Evolutionary conservation across 1,284 basidiomycete genomes (phyloP).

Genomic region (Golubevia pallescens): DNA sequence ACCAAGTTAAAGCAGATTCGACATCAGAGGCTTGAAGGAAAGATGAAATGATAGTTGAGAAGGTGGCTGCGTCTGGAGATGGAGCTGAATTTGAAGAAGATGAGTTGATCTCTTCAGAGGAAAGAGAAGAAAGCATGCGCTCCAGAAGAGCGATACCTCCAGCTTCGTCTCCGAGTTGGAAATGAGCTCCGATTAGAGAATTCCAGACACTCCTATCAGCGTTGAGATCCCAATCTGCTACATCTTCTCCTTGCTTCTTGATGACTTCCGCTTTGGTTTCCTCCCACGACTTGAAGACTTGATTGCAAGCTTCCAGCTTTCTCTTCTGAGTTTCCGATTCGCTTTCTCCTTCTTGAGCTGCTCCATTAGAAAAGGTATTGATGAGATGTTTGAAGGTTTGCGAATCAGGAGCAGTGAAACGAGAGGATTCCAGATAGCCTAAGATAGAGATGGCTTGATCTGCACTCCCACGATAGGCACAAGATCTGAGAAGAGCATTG

Average conservation of each 20-base stretch:
- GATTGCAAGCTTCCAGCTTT: constrained; percentile 72
- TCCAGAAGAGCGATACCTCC: constrained; percentile 76
- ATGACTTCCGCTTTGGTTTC: constrained; percentile 66
- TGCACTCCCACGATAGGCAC: constrained; percentile 71
- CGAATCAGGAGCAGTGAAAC: constrained; percentile 66
- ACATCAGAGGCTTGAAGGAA: constrained; percentile 74
- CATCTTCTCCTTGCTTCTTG: constrained; percentile 32
- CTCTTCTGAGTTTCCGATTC: constrained; percentile 68
- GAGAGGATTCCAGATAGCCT: constrained; percentile 71
- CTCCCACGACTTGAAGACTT: constrained; percentile 74
- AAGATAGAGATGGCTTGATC: constrained; percentile 75
- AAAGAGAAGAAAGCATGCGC: constrained; percentile 72
- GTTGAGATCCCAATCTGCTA: constrained; percentile 19
- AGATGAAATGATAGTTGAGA: constrained; percentile 73
- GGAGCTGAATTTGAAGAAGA: not conserved
- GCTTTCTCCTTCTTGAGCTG: constrained; percentile 48
- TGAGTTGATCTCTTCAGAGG: constrained; percentile 34
- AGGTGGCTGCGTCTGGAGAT: constrained; percentile 68
- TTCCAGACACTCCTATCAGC: constrained; percentile 72
- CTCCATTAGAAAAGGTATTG: constrained; percentile 41
- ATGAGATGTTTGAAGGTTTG: constrained; percentile 72
- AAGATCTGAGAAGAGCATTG: constrained; percentile 72
- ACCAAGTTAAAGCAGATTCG: constrained; percentile 75
- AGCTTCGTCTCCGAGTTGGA: constrained; percentile 72
- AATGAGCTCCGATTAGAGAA: constrained; percentile 77